A percentile compares a stretch with the other conserved stretches of the same genome.
These are phyloP conservation scores for Clavispora asparagi DNA, from an alignment of 805 yeast species.

Conservation along the genomic window DNA sequence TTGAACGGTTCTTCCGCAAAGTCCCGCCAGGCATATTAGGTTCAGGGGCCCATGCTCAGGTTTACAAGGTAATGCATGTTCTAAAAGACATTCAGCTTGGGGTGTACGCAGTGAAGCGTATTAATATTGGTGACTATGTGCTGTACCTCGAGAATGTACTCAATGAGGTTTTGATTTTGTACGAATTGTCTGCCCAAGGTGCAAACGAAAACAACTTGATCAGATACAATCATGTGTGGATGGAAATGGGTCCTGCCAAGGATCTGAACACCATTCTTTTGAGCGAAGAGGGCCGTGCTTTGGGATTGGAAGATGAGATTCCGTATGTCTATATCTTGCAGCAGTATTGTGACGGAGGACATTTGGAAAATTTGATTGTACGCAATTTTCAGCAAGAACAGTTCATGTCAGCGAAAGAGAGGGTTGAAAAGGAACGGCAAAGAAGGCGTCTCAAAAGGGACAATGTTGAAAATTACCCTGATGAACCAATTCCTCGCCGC, in stretches of 20 bases:
- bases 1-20: constrained; percentile 61
- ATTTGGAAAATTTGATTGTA: constrained; percentile 59
- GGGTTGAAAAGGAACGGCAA: constrained; percentile 22
- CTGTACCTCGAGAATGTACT: constrained; percentile 65
- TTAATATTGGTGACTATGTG: constrained; percentile 75
- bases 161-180: constrained; percentile 72
- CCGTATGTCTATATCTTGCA: constrained; percentile 79
- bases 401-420: constrained; percentile 21
- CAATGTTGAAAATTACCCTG: neutral
- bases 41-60: constrained; percentile 81
- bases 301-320: constrained; percentile 23
- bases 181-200: constrained; percentile 41
- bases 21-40: constrained; percentile 55
- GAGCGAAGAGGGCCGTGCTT: constrained; percentile 4
- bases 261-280: constrained; percentile 36
- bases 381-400: constrained; percentile 19
- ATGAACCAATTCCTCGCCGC: neutral
- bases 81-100: constrained; percentile 70
- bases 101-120: constrained; percentile 76
- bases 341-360: constrained; percentile 88
- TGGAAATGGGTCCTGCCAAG: constrained; percentile 59
- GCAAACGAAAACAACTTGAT: constrained; percentile 57
- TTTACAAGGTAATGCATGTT: constrained; percentile 78
- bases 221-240: constrained; percentile 88
- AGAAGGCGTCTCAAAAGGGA: constrained; percentile 14